Conservation (phyloP, 202 grass and related monocot genomes). For the Sporobolus alterniflorus region DNA sequence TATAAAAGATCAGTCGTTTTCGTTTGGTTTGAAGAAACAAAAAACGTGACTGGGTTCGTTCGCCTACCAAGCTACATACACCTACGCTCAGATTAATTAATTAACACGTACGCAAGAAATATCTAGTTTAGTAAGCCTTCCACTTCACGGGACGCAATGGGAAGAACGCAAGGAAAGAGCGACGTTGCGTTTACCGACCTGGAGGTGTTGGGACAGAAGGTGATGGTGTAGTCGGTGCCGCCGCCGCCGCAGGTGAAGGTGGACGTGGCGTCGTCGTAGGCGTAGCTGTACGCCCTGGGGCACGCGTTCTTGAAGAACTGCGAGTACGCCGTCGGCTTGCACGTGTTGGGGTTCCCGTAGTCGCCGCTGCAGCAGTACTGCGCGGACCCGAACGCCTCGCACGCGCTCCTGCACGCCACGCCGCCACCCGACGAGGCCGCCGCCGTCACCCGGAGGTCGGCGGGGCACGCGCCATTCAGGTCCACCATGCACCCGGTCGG, state of each 20-base stretch:
- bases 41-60: background rate
- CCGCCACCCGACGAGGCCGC: background rate
- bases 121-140: background rate
- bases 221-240: conserved; percentile 46
- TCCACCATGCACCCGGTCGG: conserved; percentile 54
- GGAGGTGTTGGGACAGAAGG: conserved; percentile 60
- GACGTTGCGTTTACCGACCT: conserved; percentile 43
- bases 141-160: background rate
- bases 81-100: background rate
- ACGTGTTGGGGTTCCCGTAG: conserved; percentile 54
- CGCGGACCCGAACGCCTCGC: conserved; percentile 61
- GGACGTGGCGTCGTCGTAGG: conserved; percentile 71
- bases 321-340: conserved; percentile 58
- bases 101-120: background rate
- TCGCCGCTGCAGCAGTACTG: conserved; percentile 62
- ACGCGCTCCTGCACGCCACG: conserved; percentile 64
- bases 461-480: conserved; percentile 59
- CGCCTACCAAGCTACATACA: background rate
- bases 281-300: conserved; percentile 66
- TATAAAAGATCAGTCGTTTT: background rate
- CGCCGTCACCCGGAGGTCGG: conserved; percentile 46
- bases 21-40: background rate
- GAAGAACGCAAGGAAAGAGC: background rate
- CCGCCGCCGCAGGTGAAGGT: conserved; percentile 68
- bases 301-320: conserved; percentile 69